A percentile compares a stretch with the other conserved stretches of the same genome.
phyloP scores from a whole-genome alignment of 1,139 yeast species.

The Schwanniomyces etchellsii region DNA sequence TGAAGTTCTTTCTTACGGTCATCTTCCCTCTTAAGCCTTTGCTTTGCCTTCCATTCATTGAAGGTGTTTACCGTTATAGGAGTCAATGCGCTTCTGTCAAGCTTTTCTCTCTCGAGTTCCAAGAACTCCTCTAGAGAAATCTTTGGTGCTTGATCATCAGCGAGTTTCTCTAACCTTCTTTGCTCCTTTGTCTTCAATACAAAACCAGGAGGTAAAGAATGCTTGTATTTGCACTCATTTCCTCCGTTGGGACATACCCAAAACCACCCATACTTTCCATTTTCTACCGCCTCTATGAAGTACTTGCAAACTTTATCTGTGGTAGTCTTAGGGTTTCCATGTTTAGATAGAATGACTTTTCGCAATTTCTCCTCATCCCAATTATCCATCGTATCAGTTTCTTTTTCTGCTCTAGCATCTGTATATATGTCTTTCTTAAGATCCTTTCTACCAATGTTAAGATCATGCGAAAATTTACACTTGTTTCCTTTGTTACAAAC shows the following conservation, averaged over 20 bases:
- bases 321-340: constrained; percentile 90
- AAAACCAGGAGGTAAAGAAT: constrained; percentile 96
- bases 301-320: constrained; percentile 93
- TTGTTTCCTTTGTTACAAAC: constrained; percentile 83
- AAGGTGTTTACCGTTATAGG: constrained; percentile 88
- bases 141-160: constrained; percentile 80
- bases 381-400: constrained; percentile 84
- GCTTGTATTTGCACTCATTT: constrained; percentile 87
- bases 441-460: constrained; percentile 79
- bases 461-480: constrained; percentile 93
- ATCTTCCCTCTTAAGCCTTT: constrained; percentile 55
- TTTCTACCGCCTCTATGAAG: constrained; percentile 95
- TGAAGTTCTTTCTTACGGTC: constrained; percentile 50
- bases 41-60: constrained; percentile 74
- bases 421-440: constrained; percentile 90
- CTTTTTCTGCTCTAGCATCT: constrained; percentile 74
- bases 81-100: constrained; percentile 73
- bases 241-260: constrained; percentile 98
- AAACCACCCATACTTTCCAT: constrained; percentile 98
- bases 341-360: constrained; percentile 81
- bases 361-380: constrained; percentile 98
- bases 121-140: constrained; percentile 93
- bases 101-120: constrained; percentile 84
- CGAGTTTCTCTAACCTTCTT: constrained; percentile 80
- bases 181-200: constrained; percentile 96